Evolutionary conservation across 2,329 filamentous ascomycete genomes (phyloP), one percentile per base, ranked within the genome.

Genomic region (Sporothrix pseudoabietina): DNA sequence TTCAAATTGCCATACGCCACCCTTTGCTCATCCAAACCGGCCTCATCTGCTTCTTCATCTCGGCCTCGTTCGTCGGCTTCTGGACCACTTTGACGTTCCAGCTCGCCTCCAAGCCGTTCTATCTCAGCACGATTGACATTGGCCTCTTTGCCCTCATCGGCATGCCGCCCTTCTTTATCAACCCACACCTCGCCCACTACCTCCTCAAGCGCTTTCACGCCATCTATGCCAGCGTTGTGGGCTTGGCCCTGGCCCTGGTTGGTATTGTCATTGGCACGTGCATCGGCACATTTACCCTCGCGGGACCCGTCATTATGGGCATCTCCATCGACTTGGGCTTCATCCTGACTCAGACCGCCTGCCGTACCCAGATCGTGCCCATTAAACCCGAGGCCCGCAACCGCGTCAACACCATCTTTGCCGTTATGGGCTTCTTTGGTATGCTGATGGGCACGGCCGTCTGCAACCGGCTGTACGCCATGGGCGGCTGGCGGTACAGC

Each of bases 71-170:
- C 74, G 85, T 83, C 2, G 82, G 81, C 9, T 86, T 84, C 77
- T 86, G 84, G 84, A 86, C 84, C 0, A 94, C 91, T 0, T 80
- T 94, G 55, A 94, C 92, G 0, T 94, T 94, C 79, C 85, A 94
- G 4, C 87, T 94, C 32, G 87, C 91, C 0, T 89, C 86, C 0
- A 80, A 85, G 1, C 91, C 91, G 0, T 94, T 92, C 78, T 79
- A 86, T 69, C 93, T 91, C 78, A 81, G 84, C 0, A 88, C 91
- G 0, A 81, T 93, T 0, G 84, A 86, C 9, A 93, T 94, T 72
- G 92, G 92, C 0, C 84, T 94, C 3, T 94, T 94, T 79, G 91
- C 91, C 0, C 83, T 94, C 8, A 91, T 93, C 73, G 92, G 90
- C 1, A 87, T 94, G 71, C 74, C 71, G 54, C 75, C 76, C 6